Percentiles rank a stretch among this genome's conserved stretches.
These are phyloP conservation scores for Neopestalotiopsis sp. DNA, from an alignment of 2,329 filamentous ascomycete species.

Conservation along the genomic window DNA sequence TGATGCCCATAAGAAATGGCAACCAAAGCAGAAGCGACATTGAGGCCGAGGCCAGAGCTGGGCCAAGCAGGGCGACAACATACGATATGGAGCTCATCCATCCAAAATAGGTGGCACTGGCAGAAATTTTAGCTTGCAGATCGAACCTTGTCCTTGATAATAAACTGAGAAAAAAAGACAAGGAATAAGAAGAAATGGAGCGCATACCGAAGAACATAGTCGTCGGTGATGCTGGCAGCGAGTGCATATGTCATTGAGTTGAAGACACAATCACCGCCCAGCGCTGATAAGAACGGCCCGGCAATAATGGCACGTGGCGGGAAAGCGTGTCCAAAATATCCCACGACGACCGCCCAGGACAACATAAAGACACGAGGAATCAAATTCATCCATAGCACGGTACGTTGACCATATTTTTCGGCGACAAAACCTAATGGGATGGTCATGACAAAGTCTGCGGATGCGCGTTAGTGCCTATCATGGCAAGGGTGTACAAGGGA, in stretches of 20 bases:
- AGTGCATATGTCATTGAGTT: conserved; percentile 54
- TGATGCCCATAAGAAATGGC: conserved; percentile 47
- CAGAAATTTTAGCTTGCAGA: conserved; percentile 7
- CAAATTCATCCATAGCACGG: conserved; percentile 49
- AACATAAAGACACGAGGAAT: conserved; percentile 46
- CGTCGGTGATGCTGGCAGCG: conserved; percentile 48
- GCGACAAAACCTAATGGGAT: conserved; percentile 53
- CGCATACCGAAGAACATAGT: conserved; percentile 42
- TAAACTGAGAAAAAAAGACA: background rate
- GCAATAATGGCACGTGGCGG: conserved; percentile 45
- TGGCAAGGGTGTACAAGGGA: background rate
- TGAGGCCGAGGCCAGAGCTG: conserved; percentile 49
- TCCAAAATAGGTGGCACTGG: conserved; percentile 53
- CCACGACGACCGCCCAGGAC: conserved; percentile 44
- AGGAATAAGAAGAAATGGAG: background rate
- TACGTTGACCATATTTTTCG: conserved; percentile 45
- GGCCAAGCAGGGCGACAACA: conserved; percentile 50
- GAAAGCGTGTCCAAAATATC: conserved; percentile 41
- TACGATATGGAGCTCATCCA: conserved; percentile 55
- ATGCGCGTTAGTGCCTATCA: background rate
- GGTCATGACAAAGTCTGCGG: conserved; percentile 52
- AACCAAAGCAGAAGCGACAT: conserved; percentile 50
- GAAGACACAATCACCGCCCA: conserved; percentile 56
- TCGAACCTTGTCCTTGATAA: background rate
- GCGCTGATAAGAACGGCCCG: conserved; percentile 47